These are phyloP conservation scores for Candida krabiensis DNA, from an alignment of 805 yeast genomes.

Conservation along the genomic window DNA sequence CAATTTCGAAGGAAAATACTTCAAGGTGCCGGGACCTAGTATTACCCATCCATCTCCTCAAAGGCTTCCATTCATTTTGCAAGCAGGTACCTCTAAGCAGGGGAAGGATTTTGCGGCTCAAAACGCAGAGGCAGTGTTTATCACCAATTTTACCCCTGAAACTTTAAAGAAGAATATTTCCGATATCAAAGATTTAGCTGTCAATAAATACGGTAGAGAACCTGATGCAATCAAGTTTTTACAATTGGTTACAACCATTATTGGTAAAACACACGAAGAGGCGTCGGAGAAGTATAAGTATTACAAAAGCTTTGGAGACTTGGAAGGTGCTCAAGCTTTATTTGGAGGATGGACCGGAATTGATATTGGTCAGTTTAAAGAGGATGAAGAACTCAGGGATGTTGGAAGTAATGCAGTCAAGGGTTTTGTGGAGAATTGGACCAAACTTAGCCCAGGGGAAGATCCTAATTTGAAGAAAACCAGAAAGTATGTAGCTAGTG, in stretches of 20 bases:
- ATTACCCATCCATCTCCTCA: slow-evolving; percentile 45
- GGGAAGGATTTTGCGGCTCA: slow-evolving; percentile 44
- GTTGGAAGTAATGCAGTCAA: slow-evolving; percentile 35
- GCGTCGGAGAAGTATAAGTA: slow-evolving; percentile 39
- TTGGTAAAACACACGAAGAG: slow-evolving; percentile 42
- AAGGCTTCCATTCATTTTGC: slow-evolving; percentile 43
- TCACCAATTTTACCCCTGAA: slow-evolving; percentile 37
- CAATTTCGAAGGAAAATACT: slow-evolving; percentile 41
- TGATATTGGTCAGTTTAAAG: slow-evolving; percentile 36
- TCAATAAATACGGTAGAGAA: slow-evolving; percentile 35
- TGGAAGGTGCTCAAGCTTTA: slow-evolving; percentile 42
- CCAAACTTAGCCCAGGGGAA: slow-evolving; percentile 21
- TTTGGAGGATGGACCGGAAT: slow-evolving; percentile 44
- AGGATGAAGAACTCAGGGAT: slow-evolving; percentile 33
- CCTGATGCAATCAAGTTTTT: slow-evolving; percentile 39
- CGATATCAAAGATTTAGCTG: slow-evolving; percentile 34
- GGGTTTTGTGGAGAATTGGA: slow-evolving; percentile 36
- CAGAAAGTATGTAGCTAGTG: slow-evolving; percentile 30
- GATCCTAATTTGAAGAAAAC: slow-evolving; percentile 21
- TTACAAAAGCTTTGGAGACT: slow-evolving; percentile 34
- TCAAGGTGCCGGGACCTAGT: slow-evolving; percentile 43
- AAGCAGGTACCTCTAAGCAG: slow-evolving; percentile 43
- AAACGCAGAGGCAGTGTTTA: slow-evolving; percentile 43
- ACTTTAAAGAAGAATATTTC: slow-evolving; percentile 26
- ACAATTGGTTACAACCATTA: slow-evolving; percentile 36